A percentile compares a stretch with the other conserved stretches of the same genome.
These are phyloP conservation scores for Didymella sp. DNA, from an alignment of 2,329 filamentous ascomycete species.

Conservation along the genomic window DNA sequence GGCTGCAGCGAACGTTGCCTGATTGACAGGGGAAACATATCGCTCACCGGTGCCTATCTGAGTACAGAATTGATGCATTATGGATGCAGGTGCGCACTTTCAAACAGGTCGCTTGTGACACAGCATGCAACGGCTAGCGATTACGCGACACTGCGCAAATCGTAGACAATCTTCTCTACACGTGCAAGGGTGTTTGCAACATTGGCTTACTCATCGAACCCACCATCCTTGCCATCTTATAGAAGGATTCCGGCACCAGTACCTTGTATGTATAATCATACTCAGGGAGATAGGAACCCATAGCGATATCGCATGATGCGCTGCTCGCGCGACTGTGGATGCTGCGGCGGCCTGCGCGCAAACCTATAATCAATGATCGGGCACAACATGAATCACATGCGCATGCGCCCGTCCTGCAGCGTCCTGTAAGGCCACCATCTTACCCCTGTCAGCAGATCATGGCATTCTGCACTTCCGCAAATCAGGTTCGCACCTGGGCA, in stretches of 20 bases:
- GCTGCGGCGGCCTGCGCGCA: constrained; percentile 10
- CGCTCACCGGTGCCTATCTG: constrained; percentile 4
- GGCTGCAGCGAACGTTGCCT: constrained; percentile 1
- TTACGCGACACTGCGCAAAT: constrained; percentile 7
- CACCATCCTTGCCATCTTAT: neutral
- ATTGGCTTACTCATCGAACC: constrained; percentile 7
- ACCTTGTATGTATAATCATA: constrained; percentile 12
- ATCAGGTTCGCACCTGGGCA: constrained; percentile 21
- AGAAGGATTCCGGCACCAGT: constrained; percentile 7
- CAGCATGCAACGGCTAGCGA: constrained; percentile 4
- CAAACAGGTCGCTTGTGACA: neutral
- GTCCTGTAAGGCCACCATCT: constrained; percentile 12
- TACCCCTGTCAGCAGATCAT: constrained; percentile 34
- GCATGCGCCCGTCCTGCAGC: constrained; percentile 24
- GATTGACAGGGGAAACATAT: neutral
- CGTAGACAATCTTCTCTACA: constrained; percentile 1
- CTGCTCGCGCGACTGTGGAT: constrained; percentile 26
- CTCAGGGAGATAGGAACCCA: constrained; percentile 18
- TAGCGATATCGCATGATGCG: constrained; percentile 12
- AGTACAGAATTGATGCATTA: constrained; percentile 11
- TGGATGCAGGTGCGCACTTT: constrained; percentile 16
- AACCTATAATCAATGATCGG: constrained; percentile 32
- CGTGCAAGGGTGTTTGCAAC: constrained; percentile 10
- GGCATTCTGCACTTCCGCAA: constrained; percentile 30
- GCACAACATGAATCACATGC: constrained; percentile 37